Base-by-base conservation (phyloP, 768 basidiomycete genomes). In the Leucocoprinus sp. region DNA sequence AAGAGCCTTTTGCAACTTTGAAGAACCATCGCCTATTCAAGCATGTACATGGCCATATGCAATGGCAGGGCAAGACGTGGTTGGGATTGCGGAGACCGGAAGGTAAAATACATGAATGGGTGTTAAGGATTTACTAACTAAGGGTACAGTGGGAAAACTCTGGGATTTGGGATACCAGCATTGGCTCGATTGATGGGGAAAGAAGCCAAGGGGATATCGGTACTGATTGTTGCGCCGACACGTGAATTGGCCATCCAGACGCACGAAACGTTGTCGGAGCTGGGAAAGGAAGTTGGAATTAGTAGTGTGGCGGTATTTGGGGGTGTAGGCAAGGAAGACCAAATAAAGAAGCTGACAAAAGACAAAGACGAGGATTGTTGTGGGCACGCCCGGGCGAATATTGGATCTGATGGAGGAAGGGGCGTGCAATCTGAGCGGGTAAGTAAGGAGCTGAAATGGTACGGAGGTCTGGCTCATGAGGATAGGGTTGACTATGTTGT, bases 71-170 rank as follows among this genome's bases (percentile, higher is more conserved):
- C 70, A 70, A n/a, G 89, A 98, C 60, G 88, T 95, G 0, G 82
- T 98, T 23, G 95, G 95, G 39, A 90, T 98, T 50, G 93, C 95
- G 5, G 93, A 98, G 69, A 98, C 95, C 2, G 95, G 95, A 55
- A 88, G 81, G 83, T 79, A 50, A 27, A n/a, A n/a, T n/a, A n/a
- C n/a, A n/a, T n/a, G n/a, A n/a, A n/a, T n/a, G n/a, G n/a, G n/a
- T n/a, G n/a, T n/a, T n/a, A n/a, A n/a, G n/a, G n/a, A n/a, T n/a
- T n/a, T n/a, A n/a, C n/a, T n/a, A n/a, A n/a, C n/a, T n/a, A n/a
- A n/a, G n/a, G n/a, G n/a, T 27, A 37, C 52, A 90, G 89, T 57
- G 96, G 96, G 11, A 99, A 99, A 68, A 99, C 96, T 0, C 75
- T 97, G 12, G 89, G 92, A 1, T 99, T 99, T 58, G 93, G 92